Conservation (phyloP, 345 rosid species). For the Citrus australasica region DNA sequence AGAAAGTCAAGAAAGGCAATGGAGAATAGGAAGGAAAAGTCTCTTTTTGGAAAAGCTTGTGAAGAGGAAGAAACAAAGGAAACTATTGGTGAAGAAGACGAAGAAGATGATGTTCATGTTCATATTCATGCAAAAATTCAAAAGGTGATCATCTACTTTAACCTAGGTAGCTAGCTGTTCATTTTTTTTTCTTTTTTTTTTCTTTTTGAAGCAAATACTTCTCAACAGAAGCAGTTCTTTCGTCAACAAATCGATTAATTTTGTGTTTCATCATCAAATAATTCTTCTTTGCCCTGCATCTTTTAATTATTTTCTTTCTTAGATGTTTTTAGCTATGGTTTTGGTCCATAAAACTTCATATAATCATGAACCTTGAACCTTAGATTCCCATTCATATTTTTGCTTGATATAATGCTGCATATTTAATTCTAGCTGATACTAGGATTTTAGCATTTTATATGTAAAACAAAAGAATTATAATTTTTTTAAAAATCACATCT, state of each 20-base stretch:
- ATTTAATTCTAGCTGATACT: not conserved
- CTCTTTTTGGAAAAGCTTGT: not conserved
- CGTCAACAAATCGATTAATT: not conserved
- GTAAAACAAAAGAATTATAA: not conserved
- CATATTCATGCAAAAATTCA: not conserved
- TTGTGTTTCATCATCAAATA: not conserved
- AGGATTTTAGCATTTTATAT: not conserved
- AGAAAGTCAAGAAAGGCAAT: not conserved
- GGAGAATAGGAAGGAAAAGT: not conserved
- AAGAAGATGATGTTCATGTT: not conserved
- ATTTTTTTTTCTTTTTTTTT: not conserved
- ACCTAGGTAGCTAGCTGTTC: not conserved
- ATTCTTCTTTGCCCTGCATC: not conserved
- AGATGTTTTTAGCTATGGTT: not conserved
- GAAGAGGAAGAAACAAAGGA: constrained; percentile 1
- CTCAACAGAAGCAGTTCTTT: not conserved
- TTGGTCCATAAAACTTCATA: not conserved
- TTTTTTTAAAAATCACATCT: no score
- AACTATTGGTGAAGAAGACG: constrained; percentile 6
- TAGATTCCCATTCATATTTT: not conserved
- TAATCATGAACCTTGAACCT: not conserved
- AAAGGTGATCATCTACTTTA: constrained; percentile 1
- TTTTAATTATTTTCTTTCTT: not conserved
- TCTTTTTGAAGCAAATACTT: not conserved
- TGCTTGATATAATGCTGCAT: not conserved